Evolutionary conservation across 495 filamentous ascomycete species (phyloP), one percentile per base, ranked within the genome.

Genomic region (Hypoxylon lienhwacheense): DNA sequence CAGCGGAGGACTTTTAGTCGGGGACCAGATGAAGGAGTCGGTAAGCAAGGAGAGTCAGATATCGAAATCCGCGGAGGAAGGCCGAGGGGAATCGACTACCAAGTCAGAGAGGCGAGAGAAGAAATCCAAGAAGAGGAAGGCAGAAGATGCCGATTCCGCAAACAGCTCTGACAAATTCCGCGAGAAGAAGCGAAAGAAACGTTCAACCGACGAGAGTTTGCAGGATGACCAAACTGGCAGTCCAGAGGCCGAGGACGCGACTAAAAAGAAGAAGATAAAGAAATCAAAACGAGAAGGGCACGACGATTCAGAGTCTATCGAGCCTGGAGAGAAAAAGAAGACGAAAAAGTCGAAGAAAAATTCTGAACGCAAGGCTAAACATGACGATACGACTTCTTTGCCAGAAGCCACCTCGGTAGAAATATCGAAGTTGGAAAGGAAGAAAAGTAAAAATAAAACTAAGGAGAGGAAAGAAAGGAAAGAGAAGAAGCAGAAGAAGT

Each of bases 1-100:
- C 17, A 81, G 76, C 42, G 92, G 88, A 33, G 91, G 90, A 1
- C 79, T 88, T 41, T 67, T 96, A 53, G 83, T 85, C 24, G 88
- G 88, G 31, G 86, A 91, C 53, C 64, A 67, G 33, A 62, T 62
- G 78, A 81, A 69, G 40, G 65, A 63, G 4, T 50, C 52, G 39
- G 32, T 35, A 12, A 53, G 33, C 26, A 47, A 26, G 32, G 45
- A 42, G 44, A 39, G 16, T 46, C n/a, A 6, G 33, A 35, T 35
- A 17, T 17, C 20, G 8, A 7, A 26, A 14, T 15, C 17, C 22
- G 10, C 7, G 3, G 21, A 29, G 7, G 21, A 16, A 35, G n/a
- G n/a, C n/a, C n/a, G n/a, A n/a, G n/a, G n/a, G n/a, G n/a, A n/a
- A n/a, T n/a, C n/a, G n/a, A n/a, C n/a, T n/a, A n/a, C n/a, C n/a